Evolutionary conservation across 2,329 filamentous ascomycete species (phyloP).

Genomic region (Thelonectria discophora): DNA sequence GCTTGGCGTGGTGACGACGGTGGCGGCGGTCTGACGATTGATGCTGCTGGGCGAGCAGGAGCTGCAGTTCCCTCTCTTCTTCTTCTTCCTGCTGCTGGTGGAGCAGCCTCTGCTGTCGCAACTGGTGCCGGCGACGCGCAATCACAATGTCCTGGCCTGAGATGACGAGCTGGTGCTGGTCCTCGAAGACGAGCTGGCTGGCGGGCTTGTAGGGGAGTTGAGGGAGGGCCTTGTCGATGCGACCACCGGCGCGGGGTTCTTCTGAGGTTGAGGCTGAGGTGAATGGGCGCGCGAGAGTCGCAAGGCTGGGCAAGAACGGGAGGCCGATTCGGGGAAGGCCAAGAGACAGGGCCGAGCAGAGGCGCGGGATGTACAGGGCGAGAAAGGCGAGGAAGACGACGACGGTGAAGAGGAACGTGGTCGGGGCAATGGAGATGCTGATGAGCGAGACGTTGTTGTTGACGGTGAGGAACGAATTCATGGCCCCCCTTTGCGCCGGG

Average conservation of each 20-base stretch:
- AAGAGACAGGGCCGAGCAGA: constrained; percentile 41
- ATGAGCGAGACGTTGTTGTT: constrained; percentile 70
- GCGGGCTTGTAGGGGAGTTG: constrained; percentile 34
- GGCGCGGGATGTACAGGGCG: constrained; percentile 56
- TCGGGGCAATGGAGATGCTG: constrained; percentile 66
- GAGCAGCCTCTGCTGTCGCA: constrained; percentile 33
- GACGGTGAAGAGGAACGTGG: constrained; percentile 64
- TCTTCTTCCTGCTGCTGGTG: constrained; percentile 31
- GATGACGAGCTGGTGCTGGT: constrained; percentile 47
- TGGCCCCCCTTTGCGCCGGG: constrained; percentile 45
- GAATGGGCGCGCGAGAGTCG: constrained; percentile 33
- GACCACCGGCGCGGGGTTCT: constrained; percentile 19
- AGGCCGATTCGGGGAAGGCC: constrained; percentile 49
- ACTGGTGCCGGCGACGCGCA: constrained; percentile 33
- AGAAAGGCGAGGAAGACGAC: constrained; percentile 61
- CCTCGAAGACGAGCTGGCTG: constrained; percentile 44
- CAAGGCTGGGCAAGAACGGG: constrained; percentile 40
- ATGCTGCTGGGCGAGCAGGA: constrained; percentile 27
- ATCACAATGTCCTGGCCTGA: constrained; percentile 45
- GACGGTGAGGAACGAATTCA: constrained; percentile 68
- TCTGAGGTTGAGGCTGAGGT: constrained; percentile 19
- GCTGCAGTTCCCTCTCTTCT: constrained; percentile 31
- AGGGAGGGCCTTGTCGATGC: constrained; percentile 41
- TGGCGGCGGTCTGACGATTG: constrained; percentile 12
- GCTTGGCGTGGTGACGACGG: constrained; percentile 24